phyloP scores from a whole-genome alignment of 305 asterid genomes.

The Fraxinus ornus region DNA sequence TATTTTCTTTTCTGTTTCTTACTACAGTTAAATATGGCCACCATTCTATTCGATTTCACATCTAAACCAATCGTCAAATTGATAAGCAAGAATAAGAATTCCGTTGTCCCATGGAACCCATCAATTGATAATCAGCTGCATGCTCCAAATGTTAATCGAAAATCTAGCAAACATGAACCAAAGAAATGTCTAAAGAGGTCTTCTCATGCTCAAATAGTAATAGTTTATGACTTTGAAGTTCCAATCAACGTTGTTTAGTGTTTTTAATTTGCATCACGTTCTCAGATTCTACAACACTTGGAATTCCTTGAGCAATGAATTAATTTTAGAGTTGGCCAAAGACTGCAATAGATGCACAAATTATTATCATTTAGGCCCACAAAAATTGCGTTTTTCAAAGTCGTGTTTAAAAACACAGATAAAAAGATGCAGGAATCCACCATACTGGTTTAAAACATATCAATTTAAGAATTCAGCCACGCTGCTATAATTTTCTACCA shows the following conservation, averaged over 20 bases:
- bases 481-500: neutral
- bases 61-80: neutral
- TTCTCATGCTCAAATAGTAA: neutral
- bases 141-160: neutral
- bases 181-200: neutral
- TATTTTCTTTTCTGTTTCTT: neutral
- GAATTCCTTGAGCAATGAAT: neutral
- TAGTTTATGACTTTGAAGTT: neutral
- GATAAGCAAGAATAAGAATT: neutral
- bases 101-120: neutral
- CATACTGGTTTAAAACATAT: neutral
- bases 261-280: neutral
- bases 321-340: neutral
- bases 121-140: neutral
- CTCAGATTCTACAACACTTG: neutral
- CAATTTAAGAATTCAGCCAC: neutral
- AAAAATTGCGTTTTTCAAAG: neutral
- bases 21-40: neutral
- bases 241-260: neutral
- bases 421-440: neutral
- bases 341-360: neutral
- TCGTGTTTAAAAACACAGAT: neutral
- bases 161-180: neutral
- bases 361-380: neutral
- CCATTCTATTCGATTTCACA: neutral